phyloP scores from a whole-genome alignment of 2,329 filamentous ascomycete genomes.

The Exserohilum rostratum region DNA sequence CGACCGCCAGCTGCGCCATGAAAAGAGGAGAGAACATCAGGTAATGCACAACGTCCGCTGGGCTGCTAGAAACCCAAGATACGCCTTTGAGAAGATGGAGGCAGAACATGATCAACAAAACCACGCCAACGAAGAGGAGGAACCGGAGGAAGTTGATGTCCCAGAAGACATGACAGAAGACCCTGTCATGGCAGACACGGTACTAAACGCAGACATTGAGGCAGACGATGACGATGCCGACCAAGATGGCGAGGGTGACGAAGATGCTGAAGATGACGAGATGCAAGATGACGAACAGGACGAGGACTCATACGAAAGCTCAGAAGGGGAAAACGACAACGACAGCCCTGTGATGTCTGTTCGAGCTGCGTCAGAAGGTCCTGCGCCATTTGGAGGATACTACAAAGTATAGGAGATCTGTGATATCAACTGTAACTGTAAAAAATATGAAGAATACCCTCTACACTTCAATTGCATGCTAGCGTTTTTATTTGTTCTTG shows the following conservation, averaged over 20 bases:
- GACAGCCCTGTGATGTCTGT: conserved; percentile 17
- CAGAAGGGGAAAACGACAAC: conserved; percentile 21
- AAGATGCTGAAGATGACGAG: conserved; percentile 22
- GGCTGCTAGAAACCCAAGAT: conserved; percentile 42
- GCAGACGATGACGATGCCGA: conserved; percentile 26
- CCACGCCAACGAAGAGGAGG: conserved; percentile 17
- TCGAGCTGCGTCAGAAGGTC: conserved; percentile 24
- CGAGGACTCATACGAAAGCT: conserved; percentile 24
- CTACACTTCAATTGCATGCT: neutral
- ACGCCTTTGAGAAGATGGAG: conserved; percentile 43
- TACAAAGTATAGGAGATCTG: conserved; percentile 20
- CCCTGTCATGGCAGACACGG: conserved; percentile 33
- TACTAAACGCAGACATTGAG: conserved; percentile 29
- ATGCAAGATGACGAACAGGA: conserved; percentile 18
- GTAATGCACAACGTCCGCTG: conserved; percentile 42
- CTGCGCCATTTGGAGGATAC: conserved; percentile 32
- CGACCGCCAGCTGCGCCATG: conserved; percentile 27
- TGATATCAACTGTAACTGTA: too few species aligned
- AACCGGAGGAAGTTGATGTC: conserved; percentile 30
- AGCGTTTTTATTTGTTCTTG: neutral
- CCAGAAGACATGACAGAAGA: conserved; percentile 41
- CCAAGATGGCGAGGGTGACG: conserved; percentile 20
- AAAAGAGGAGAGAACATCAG: conserved; percentile 37
- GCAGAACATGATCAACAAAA: conserved; percentile 8
- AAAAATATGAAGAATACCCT: neutral